Evolutionary conservation across 768 basidiomycete species (phyloP).

Genomic region (Termitomyces heimii): DNA sequence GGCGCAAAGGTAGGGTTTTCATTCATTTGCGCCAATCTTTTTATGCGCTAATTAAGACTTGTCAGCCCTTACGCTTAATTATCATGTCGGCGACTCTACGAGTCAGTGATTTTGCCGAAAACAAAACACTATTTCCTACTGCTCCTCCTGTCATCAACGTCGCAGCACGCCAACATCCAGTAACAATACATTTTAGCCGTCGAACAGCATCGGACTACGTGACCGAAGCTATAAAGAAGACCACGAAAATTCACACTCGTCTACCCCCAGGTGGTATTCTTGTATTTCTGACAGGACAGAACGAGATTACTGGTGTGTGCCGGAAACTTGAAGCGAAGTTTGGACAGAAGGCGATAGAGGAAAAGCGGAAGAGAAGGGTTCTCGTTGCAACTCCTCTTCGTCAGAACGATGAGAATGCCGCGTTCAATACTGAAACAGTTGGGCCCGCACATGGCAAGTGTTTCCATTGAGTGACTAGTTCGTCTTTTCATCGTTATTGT

Average conservation of each 20-base stretch:
- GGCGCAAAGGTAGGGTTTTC: constrained; percentile 51
- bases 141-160: constrained; percentile 93
- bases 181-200: constrained; percentile 90
- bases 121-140: constrained; percentile 69
- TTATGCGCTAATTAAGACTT: constrained; percentile 2
- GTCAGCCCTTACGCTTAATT: constrained; percentile 80
- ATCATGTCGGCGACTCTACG: constrained; percentile 99
- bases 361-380: constrained; percentile 35
- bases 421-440: constrained; percentile 19
- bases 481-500: constrained; percentile 3
- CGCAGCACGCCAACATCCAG: constrained; percentile 88
- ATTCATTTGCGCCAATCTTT: constrained; percentile 3
- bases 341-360: constrained; percentile 56
- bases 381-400: constrained; percentile 18
- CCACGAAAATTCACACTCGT: constrained; percentile 86
- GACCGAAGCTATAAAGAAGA: constrained; percentile 84
- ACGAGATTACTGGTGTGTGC: constrained; percentile 87
- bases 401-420: constrained; percentile 19
- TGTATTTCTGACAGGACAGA: constrained; percentile 93
- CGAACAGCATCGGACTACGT: constrained; percentile 86
- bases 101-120: constrained; percentile 87
- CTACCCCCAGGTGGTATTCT: constrained; percentile 91
- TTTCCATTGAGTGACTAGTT: background rate
- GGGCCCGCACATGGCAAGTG: constrained; percentile 44
- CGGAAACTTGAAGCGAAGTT: constrained; percentile 75